Evolutionary conservation across 768 basidiomycete genomes (phyloP).

Genomic region (Boletus huronensis): DNA sequence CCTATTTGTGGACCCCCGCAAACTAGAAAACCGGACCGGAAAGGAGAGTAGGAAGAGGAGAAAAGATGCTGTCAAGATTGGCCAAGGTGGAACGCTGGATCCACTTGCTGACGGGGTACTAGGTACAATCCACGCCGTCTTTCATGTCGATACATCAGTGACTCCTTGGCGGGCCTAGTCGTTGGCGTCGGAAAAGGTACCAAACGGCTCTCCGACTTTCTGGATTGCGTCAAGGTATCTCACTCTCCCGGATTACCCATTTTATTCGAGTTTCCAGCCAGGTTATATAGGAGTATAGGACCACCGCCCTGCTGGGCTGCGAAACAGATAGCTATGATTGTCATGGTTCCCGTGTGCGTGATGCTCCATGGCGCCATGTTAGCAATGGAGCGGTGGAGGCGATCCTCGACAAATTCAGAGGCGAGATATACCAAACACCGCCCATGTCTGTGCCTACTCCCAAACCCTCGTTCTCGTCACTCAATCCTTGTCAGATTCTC

Average conservation of each 20-base stretch:
- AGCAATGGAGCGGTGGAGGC: constrained; percentile 72
- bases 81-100: constrained; percentile 94
- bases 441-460: constrained; percentile 63
- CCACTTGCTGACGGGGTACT: constrained; percentile 95
- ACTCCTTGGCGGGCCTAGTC: constrained; percentile 44
- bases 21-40: constrained; percentile 50
- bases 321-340: constrained; percentile 95
- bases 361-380: constrained; percentile 79
- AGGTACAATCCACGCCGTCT: constrained; percentile 45
- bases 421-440: constrained; percentile 86
- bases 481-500: constrained; percentile 67
- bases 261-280: constrained; percentile 15
- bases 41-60: constrained; percentile 40
- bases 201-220: constrained; percentile 76
- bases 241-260: background rate
- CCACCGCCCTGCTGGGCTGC: constrained; percentile 88
- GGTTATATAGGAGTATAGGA: constrained; percentile 73
- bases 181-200: constrained; percentile 89
- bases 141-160: background rate
- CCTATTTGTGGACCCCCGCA: constrained; percentile 65
- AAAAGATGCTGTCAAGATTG: constrained; percentile 66
- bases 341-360: constrained; percentile 76
- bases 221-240: constrained; percentile 84
- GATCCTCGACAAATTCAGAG: constrained; percentile 69
- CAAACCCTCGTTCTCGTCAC: background rate